Evolutionary conservation across 1,139 yeast genomes (phyloP).

Genomic region (Geotrichum reessii): DNA sequence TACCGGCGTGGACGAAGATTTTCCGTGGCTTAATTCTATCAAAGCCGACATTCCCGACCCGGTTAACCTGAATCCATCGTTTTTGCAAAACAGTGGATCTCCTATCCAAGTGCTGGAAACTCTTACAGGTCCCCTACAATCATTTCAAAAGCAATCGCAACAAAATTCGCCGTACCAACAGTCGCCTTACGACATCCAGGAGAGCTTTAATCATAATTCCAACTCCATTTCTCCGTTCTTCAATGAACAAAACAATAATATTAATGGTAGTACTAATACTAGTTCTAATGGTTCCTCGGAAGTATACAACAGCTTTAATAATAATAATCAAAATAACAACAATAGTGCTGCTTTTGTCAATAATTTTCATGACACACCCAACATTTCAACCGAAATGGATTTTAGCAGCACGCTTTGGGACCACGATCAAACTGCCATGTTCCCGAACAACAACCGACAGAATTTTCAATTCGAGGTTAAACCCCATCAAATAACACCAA

Average conservation of each 20-base stretch:
- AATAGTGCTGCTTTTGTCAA: not conserved
- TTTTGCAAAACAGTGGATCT: not conserved
- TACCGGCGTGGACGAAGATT: constrained; percentile 15
- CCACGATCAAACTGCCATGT: constrained; percentile 16
- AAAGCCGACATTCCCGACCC: constrained; percentile 11
- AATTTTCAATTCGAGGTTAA: constrained; percentile 5
- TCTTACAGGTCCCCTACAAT: not conserved
- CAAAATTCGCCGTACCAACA: constrained; percentile 2
- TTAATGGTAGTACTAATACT: not conserved
- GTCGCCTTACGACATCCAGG: constrained; percentile 2
- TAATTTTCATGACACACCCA: not conserved
- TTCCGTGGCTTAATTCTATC: constrained; percentile 19
- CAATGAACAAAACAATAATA: constrained; percentile 1
- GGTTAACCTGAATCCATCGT: constrained; percentile 6
- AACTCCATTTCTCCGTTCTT: constrained; percentile 11
- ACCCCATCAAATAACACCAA: constrained; percentile 51
- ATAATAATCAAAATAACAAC: not conserved
- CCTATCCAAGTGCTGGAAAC: constrained; percentile 3
- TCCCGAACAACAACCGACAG: constrained; percentile 6
- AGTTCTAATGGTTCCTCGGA: constrained; percentile 12
- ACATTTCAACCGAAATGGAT: constrained; percentile 10
- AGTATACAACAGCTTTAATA: constrained; percentile 5
- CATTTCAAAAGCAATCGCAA: not conserved
- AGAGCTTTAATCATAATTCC: not conserved
- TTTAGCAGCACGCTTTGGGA: constrained; percentile 14